Evolutionary conservation across 2,329 filamentous ascomycete species (phyloP).

Genomic region (Pestalotiopsis sp.): DNA sequence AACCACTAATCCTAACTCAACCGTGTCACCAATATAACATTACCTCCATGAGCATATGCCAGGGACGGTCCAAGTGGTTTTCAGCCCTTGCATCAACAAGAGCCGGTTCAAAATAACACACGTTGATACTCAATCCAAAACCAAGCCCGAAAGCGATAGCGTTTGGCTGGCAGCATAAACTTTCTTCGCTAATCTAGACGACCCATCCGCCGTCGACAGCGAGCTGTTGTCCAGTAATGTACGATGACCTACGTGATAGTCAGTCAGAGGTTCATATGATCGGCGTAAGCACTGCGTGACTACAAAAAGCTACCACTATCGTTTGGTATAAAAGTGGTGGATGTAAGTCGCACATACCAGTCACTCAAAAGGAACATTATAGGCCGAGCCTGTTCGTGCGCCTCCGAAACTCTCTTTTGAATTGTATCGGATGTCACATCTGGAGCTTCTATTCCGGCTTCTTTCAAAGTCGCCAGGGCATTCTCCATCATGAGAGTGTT

Average conservation of each 20-base stretch:
- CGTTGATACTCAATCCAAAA: no score
- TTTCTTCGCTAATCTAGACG: no score
- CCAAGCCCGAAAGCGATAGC: no score
- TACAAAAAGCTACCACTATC: no score
- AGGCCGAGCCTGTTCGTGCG: background rate
- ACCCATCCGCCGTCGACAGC: slow-evolving; percentile 10
- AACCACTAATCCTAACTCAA: background rate
- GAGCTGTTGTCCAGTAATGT: slow-evolving; percentile 3
- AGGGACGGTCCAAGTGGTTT: no score
- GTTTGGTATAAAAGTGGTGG: background rate
- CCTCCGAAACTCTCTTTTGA: background rate
- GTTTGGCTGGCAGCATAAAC: no score
- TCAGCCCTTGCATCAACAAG: no score
- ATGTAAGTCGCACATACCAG: background rate
- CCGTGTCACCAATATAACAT: no score
- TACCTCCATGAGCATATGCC: no score
- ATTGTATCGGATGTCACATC: background rate
- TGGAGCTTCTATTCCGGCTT: background rate
- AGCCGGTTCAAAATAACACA: no score
- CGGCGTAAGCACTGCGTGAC: no score
- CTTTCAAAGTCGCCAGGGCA: background rate
- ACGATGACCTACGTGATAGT: background rate
- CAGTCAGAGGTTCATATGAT: background rate
- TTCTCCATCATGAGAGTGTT: background rate
- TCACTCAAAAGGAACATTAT: background rate